Evolutionary conservation across 441 rosid species (phyloP), one percentile per base, ranked within the genome.

Genomic region (Rhodomyrtus psidioides): DNA sequence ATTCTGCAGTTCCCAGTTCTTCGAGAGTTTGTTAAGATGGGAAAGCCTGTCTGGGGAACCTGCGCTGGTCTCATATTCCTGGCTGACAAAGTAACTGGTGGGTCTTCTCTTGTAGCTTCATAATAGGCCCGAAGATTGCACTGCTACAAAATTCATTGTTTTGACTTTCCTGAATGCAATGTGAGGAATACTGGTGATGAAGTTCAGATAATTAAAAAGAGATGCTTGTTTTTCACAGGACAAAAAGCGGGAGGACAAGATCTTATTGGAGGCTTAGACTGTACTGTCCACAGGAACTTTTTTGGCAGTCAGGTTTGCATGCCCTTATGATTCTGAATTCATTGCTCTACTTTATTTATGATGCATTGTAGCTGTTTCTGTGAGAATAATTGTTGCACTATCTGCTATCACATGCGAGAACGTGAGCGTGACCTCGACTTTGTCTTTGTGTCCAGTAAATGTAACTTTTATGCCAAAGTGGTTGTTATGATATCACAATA

Each of bases 41-140:
- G 99, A 54, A 97, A 94, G 88, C 99, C 98, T 65, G 99, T 97
- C 82, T 97, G 99, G 99, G 99, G 99, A 53, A 96, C 99, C 62
- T 97, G 99, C 55, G 99, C 99, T 1, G 99, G 98, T 88, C 98
- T 96, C 81, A 97, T 96, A 86, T 97, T 97, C 93, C 90, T 97
- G 93, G 98, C 98, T 44, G 89, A 96, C 89, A 94, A 94, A 87
- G 98, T 97, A 1, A 88, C 89, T 88, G 98, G 99, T 97, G 84
- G 87, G 94, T 90, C 87, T 89, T 88, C 59, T 54, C 34, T n/a
- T 74, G 49, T 70, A 12, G 79, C 58, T 82, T 82, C 83, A 10
- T 30, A 21, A 15, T 17, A 82, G 56, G 42, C 46, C 42, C 3
- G 7, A 53, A 28, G 19, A 82, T 51, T 30, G 83, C 7, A 39